phyloP scores from a whole-genome alignment of 805 yeast species.

The Wickerhamomyces sydowiorum region DNA sequence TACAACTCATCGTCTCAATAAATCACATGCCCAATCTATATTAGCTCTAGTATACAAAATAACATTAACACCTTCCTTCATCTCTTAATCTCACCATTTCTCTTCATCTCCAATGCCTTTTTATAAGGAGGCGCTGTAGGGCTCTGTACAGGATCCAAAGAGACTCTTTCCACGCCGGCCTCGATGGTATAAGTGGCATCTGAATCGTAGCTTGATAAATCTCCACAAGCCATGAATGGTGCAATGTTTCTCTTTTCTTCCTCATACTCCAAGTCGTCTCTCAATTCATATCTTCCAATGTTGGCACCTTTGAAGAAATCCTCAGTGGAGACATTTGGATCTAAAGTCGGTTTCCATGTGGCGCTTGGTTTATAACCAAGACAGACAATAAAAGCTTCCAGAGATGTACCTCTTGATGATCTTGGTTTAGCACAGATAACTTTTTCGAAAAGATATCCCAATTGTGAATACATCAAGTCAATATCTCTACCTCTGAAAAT shows the following conservation, averaged over 20 bases:
- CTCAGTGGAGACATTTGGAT: conserved; percentile 58
- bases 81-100: conserved; percentile 56
- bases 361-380: conserved; percentile 77
- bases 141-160: conserved; percentile 87
- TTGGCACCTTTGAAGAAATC: conserved; percentile 68
- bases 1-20: too few species aligned
- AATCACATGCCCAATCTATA: too few species aligned
- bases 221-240: conserved; percentile 95
- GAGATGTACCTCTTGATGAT: conserved; percentile 88
- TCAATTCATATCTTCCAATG: conserved; percentile 49
- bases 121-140: conserved; percentile 98
- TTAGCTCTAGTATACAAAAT: background rate
- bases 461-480: conserved; percentile 87
- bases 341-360: conserved; percentile 74
- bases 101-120: conserved; percentile 79
- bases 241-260: conserved; percentile 75
- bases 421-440: conserved; percentile 96
- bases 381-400: conserved; percentile 93
- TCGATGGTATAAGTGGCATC: conserved; percentile 80
- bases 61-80: conserved; percentile 1
- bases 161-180: conserved; percentile 28
- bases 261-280: conserved; percentile 37
- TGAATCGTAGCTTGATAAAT: conserved; percentile 78
- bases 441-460: conserved; percentile 76
- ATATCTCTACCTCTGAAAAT: conserved; percentile 95